Percentiles rank a stretch among this genome's conserved stretches.
These are phyloP conservation scores for Fusarium hostae DNA, from an alignment of 2,329 filamentous ascomycete species.

Conservation along the genomic window DNA sequence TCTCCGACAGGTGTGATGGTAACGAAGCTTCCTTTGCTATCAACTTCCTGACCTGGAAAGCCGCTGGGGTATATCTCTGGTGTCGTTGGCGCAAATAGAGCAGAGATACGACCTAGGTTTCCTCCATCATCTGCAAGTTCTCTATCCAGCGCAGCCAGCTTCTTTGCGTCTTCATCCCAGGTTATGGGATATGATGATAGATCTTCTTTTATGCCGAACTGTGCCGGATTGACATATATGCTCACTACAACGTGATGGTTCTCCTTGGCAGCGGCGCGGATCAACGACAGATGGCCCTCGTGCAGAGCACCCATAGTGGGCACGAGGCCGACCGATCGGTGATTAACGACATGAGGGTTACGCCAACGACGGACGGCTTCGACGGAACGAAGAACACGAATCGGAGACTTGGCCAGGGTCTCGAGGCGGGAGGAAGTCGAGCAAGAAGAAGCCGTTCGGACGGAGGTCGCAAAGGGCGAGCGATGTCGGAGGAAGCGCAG, in stretches of 20 bases:
- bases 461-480: slow-evolving; percentile 20
- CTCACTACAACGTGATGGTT: slow-evolving; percentile 90
- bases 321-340: slow-evolving; percentile 84
- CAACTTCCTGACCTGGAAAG: slow-evolving; percentile 75
- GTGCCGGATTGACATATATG: slow-evolving; percentile 96
- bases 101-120: slow-evolving; percentile 76
- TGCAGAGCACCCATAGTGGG: slow-evolving; percentile 99
- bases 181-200: slow-evolving; percentile 89
- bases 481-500: slow-evolving; percentile 35
- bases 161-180: slow-evolving; percentile 80
- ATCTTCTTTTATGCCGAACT: slow-evolving; percentile 92
- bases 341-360: slow-evolving; percentile 70
- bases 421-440: slow-evolving; percentile 48
- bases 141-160: slow-evolving; percentile 74
- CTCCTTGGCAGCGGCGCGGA: slow-evolving; percentile 83
- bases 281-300: slow-evolving; percentile 85
- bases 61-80: slow-evolving; percentile 88
- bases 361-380: slow-evolving; percentile 77
- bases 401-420: slow-evolving; percentile 66
- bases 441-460: slow-evolving; percentile 38
- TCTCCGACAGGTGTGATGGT: slow-evolving; percentile 86
- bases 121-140: slow-evolving; percentile 73
- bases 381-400: slow-evolving; percentile 81
- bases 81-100: slow-evolving; percentile 87
- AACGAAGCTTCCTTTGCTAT: slow-evolving; percentile 88